phyloP scores from a whole-genome alignment of 2,329 filamentous ascomycete species.

The Colletotrichum sp. region DNA sequence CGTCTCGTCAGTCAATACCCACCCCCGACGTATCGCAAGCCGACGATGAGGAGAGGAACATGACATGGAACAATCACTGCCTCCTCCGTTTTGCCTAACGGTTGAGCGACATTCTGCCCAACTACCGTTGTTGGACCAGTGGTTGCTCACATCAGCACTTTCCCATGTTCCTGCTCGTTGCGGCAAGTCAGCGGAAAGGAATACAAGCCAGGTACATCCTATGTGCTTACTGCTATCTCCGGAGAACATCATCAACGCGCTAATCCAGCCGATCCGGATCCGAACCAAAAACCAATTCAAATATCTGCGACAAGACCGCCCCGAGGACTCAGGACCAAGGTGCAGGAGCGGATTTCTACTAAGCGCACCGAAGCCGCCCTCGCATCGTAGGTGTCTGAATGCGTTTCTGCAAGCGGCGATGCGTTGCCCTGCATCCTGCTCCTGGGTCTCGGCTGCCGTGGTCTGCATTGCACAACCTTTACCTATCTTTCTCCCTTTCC shows the following conservation, averaged over 20 bases:
- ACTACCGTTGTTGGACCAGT: background rate
- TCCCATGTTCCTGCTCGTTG: background rate
- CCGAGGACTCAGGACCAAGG: background rate
- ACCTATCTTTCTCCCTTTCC: background rate
- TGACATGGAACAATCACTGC: background rate
- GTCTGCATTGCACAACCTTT: slow-evolving; percentile 4
- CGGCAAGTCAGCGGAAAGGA: background rate
- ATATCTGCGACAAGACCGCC: background rate
- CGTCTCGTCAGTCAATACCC: background rate
- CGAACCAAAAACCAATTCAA: slow-evolving; percentile 1
- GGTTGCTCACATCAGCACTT: background rate
- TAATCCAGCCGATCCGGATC: slow-evolving; percentile 11
- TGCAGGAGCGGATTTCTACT: background rate
- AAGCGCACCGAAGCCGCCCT: background rate
- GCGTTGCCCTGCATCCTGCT: background rate
- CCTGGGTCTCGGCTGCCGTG: background rate
- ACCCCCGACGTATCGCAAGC: background rate
- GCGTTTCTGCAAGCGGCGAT: background rate
- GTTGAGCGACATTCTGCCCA: background rate
- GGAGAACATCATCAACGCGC: background rate
- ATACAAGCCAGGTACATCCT: background rate
- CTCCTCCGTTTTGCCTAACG: background rate
- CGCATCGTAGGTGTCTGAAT: background rate
- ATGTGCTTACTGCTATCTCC: background rate
- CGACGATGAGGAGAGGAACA: background rate